These are phyloP conservation scores for Paspalum vaginatum DNA, from an alignment of 176 grass and related monocot genomes.

Conservation along the genomic window DNA sequence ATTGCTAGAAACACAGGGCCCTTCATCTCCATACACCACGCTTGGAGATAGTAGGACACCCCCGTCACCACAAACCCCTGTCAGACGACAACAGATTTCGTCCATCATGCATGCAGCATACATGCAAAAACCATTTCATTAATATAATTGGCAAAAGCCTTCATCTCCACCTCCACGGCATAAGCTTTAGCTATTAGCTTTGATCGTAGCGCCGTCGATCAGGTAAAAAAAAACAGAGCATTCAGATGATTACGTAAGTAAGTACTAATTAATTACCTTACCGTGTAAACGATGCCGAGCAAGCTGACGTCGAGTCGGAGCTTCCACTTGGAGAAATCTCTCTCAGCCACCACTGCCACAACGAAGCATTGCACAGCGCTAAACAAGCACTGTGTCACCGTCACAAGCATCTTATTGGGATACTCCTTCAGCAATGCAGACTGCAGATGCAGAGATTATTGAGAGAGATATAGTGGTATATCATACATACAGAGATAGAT, in stretches of 20 bases:
- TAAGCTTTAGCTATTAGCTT: too few relatives aligned
- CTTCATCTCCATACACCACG: constrained; percentile 41
- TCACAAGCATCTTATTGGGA: constrained; percentile 45
- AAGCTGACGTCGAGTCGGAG: neutral
- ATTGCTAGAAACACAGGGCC: constrained; percentile 48
- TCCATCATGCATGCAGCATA: neutral
- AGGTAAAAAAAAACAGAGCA: too few relatives aligned
- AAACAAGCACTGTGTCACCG: constrained; percentile 39
- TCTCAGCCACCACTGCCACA: constrained; percentile 31
- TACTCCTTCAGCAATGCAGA: neutral
- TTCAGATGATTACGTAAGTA: neutral
- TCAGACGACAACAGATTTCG: neutral
- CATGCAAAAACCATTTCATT: neutral
- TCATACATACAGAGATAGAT: too few relatives aligned
- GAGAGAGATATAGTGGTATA: too few relatives aligned
- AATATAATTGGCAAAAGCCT: neutral
- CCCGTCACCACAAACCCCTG: constrained; percentile 22
- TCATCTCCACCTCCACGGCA: too few relatives aligned
- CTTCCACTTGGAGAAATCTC: constrained; percentile 51
- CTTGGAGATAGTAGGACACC: constrained; percentile 41
- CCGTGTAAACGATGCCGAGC: neutral
- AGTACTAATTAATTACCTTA: neutral
- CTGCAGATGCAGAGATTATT: neutral
- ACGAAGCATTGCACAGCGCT: constrained; percentile 45
- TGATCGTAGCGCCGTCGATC: too few relatives aligned